phyloP scores from a whole-genome alignment of 495 filamentous ascomycete genomes.

The Tuber microsphaerosporum region DNA sequence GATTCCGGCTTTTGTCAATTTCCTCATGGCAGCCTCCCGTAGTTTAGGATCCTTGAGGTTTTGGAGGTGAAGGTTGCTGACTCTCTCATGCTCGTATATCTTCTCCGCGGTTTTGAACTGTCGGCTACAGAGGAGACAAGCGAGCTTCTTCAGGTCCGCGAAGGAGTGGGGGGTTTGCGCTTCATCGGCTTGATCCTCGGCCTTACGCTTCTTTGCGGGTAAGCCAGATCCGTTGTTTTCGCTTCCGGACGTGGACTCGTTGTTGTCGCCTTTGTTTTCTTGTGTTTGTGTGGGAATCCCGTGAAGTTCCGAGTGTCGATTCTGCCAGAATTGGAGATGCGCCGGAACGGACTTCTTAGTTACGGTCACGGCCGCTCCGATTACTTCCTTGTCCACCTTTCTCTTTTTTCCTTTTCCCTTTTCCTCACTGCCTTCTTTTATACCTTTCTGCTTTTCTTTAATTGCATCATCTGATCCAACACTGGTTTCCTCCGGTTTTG shows the following conservation, averaged over 20 bases:
- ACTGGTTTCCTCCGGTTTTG: conserved; percentile 46
- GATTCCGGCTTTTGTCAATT: conserved; percentile 52
- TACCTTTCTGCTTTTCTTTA: conserved; percentile 45
- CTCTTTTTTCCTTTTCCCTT: conserved; percentile 64
- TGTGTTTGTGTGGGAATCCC: conserved; percentile 43
- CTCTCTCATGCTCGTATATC: conserved; percentile 68
- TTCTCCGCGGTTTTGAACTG: conserved; percentile 63
- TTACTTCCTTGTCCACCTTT: conserved; percentile 52
- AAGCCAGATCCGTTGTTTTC: conserved; percentile 31
- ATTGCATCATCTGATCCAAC: conserved; percentile 2
- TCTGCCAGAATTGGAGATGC: conserved; percentile 81
- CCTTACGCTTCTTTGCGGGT: conserved; percentile 28
- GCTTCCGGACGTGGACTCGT: conserved; percentile 30
- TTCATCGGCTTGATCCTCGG: conserved; percentile 16
- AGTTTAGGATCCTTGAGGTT: conserved; percentile 59
- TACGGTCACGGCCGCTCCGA: conserved; percentile 43
- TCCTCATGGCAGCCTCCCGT: conserved; percentile 53
- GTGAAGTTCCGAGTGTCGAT: conserved; percentile 78
- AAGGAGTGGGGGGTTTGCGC: conserved; percentile 50
- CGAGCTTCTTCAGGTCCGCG: conserved; percentile 61
- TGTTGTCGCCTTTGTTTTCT: conserved; percentile 12
- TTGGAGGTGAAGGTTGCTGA: conserved; percentile 63
- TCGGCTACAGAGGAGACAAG: conserved; percentile 70
- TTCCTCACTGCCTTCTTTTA: conserved; percentile 33
- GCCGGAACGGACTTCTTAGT: conserved; percentile 49